Base-by-base conservation (phyloP, 495 filamentous ascomycete genomes). In the Halenospora varia region DNA sequence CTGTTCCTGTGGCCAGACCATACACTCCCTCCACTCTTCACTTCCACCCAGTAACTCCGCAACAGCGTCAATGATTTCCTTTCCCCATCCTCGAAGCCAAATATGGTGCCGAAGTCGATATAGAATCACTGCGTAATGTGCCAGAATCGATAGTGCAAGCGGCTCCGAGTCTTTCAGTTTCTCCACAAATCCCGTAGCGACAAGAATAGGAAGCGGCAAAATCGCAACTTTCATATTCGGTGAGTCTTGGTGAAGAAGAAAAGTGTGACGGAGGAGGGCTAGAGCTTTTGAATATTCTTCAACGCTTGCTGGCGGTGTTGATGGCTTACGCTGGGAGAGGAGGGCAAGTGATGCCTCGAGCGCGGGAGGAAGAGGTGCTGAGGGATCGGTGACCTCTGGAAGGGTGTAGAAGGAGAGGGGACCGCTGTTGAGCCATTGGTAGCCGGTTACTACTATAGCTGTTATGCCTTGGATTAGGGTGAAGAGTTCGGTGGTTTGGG, bases 61-160 rank as follows among this genome's bases (percentile, higher is more conserved):
- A 4, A 57, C 55, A 22, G 46, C 55, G 23, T 50, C 46, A 3
- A 57, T 24, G 25, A 57, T 51, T 9, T 51, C 25, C 18, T 49
- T 40, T 23, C 55, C 55, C 55, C 55, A 57, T 1, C 45, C 46
- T 17, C 47, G n/a, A 13, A 57, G 25, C 55, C 55, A 57, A 11
- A 57, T 24, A 23, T 41, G 18, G 2, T 20, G 17, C 25, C 55
- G 15, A 10, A 40, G n/a, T 26, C 35, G 25, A 22, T 57, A 26
- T 24, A 71, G 50, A 11, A 77, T 49, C 1, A 75, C 68, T 47
- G 68, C 71, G 66, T 72, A 80, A 46, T 76, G 62, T 2, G 71
- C 71, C 20, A 79, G 54, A 0, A 79, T 59, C 1, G 73, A 63
- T 9, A 80, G 44, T 1, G 72, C 68, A 39, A 66, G 42, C 8